A percentile compares a stretch with the other conserved stretches of the same genome.
These are phyloP conservation scores for Daldinia vernicosa DNA, from an alignment of 495 filamentous ascomycete genomes.

Conservation along the genomic window DNA sequence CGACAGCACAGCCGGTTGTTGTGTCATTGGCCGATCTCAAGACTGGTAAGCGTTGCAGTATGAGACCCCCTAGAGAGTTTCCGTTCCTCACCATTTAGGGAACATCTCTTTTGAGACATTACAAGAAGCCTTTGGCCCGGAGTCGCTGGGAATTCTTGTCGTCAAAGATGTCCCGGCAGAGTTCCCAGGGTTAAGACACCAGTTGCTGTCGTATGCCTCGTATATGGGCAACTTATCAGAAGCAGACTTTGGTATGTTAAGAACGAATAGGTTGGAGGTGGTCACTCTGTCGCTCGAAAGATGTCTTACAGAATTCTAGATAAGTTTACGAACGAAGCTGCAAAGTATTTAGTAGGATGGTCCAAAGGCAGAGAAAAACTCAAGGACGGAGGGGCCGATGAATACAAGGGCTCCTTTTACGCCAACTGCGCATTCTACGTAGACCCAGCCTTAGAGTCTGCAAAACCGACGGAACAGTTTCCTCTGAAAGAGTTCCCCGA, in stretches of 20 bases:
- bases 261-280: not conserved
- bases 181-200: constrained; percentile 73
- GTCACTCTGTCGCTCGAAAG: not conserved
- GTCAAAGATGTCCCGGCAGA: constrained; percentile 81
- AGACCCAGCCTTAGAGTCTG: constrained; percentile 67
- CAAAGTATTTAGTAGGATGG: constrained; percentile 73
- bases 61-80: not conserved
- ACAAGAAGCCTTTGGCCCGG: constrained; percentile 87
- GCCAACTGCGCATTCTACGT: constrained; percentile 96
- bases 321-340: constrained; percentile 69
- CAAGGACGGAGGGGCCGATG: constrained; percentile 87
- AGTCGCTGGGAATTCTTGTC: constrained; percentile 90
- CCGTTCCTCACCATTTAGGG: constrained; percentile 57
- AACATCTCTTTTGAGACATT: constrained; percentile 76
- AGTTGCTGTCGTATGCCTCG: constrained; percentile 84
- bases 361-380: constrained; percentile 95
- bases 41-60: constrained; percentile 50
- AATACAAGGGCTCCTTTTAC: constrained; percentile 94
- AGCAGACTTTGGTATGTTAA: constrained; percentile 71
- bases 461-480: constrained; percentile 64
- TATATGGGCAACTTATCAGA: constrained; percentile 85
- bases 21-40: constrained; percentile 63
- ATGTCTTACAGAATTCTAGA: constrained; percentile 50
- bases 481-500: constrained; percentile 67
- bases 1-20: constrained; percentile 56